Conservation (phyloP, 163 green algal species). For the Scenedesmus sp. region DNA sequence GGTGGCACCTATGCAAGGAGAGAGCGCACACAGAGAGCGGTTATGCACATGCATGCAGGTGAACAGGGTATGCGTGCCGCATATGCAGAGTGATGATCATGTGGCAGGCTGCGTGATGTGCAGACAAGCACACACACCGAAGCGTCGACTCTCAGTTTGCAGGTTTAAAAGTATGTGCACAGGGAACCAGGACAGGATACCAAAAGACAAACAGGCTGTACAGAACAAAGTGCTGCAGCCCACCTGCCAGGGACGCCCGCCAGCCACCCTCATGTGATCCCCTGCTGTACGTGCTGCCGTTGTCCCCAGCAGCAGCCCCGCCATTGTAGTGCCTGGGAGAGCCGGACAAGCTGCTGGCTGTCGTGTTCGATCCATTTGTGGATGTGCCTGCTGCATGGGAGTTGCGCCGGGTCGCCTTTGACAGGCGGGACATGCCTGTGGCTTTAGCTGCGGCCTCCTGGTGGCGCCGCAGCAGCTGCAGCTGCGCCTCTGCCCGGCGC, state of each 20-base stretch:
- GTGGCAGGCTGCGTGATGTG: no score
- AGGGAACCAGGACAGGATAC: no score
- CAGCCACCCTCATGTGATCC: background rate
- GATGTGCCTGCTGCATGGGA: background rate
- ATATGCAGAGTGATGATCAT: no score
- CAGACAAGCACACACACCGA: no score
- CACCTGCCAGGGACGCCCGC: conserved; percentile 7
- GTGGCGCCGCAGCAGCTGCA: conserved; percentile 1
- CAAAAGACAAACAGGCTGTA: background rate
- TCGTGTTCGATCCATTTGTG: background rate
- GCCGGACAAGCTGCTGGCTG: background rate
- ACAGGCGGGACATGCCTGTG: background rate
- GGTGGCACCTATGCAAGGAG: background rate
- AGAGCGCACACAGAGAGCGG: background rate
- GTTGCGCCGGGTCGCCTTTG: background rate
- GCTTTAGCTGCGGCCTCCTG: background rate
- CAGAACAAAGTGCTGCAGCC: background rate
- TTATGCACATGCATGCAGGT: background rate
- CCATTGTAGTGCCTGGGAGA: background rate
- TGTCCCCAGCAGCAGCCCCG: background rate
- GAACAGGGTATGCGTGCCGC: no score
- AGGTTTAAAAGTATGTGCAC: no score
- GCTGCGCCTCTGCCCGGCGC: background rate
- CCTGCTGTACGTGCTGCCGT: background rate
- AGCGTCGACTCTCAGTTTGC: no score